These are phyloP conservation scores for Aureobasidium musti DNA, from an alignment of 2,329 filamentous ascomycete species.

Conservation along the genomic window DNA sequence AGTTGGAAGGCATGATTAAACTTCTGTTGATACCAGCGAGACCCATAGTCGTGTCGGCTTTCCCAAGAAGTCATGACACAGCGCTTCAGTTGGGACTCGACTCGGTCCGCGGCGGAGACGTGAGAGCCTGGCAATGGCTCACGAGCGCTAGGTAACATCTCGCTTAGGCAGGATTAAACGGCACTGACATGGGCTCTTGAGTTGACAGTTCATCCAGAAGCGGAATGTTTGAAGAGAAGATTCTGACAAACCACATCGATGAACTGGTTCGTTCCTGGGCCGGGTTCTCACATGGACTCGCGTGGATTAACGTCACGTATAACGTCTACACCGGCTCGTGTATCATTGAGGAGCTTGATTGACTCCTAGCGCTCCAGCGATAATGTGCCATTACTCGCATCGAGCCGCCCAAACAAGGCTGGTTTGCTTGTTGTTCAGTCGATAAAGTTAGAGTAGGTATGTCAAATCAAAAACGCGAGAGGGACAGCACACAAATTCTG, in stretches of 20 bases:
- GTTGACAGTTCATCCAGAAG: too few relatives aligned
- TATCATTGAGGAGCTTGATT: background rate
- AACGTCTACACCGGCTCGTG: background rate
- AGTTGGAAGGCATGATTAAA: background rate
- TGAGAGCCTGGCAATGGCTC: too few relatives aligned
- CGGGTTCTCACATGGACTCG: too few relatives aligned
- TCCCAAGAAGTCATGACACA: background rate
- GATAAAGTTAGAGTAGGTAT: too few relatives aligned
- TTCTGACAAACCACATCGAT: background rate
- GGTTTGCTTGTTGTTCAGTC: background rate
- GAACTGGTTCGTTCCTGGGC: background rate
- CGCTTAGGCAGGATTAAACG: too few relatives aligned
- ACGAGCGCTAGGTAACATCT: background rate
- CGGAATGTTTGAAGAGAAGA: too few relatives aligned
- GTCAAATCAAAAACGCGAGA: background rate
- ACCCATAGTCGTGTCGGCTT: background rate
- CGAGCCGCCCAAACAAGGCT: too few relatives aligned
- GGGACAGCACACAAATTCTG: background rate
- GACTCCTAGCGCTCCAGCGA: background rate
- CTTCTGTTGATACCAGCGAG: background rate
- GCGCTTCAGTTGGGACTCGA: background rate
- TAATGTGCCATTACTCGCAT: background rate
- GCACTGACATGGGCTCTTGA: too few relatives aligned
- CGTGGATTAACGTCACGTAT: too few relatives aligned
- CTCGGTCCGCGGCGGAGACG: background rate